Base-by-base conservation (phyloP, 2,329 filamentous ascomycete species). In the Ciborinia camelliae region DNA sequence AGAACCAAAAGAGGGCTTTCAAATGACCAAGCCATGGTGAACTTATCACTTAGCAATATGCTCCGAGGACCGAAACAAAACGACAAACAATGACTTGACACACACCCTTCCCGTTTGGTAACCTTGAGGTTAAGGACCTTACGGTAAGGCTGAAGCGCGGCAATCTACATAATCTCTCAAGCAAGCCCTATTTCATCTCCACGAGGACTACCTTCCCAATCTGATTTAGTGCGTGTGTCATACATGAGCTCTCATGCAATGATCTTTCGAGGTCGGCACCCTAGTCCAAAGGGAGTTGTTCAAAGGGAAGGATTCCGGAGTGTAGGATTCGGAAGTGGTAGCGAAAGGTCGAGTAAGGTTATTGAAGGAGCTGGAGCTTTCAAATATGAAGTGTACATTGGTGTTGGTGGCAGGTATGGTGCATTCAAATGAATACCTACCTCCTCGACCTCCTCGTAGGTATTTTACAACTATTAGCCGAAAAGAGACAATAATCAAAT, bases 91-190 rank as follows among this genome's bases (percentile, higher is more conserved):
- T 8, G 1, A 45, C 3, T 35, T 32, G 39, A 45, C 23, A 32
- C 39, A 45, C 28, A 28, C 54, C 39, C 26, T 45, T 32, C 28
- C 26, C 28, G 26, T 23, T 32, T 43, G 26, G 20, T 32, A 41
- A n/a, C n/a, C n/a, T n/a, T n/a, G n/a, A 53, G 12, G n/a, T 28
- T 51, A 12, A 15, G 8, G n/a, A 37, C 28, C 39, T 47, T 63
- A 32, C 30, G n/a, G 39, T 57, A 63, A 63, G 60, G 60, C 60
- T 63, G 50, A 63, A 62, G 60, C 28, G 50, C 39, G 39, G 28
- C 60, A 55, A 55, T n/a, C n/a, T n/a, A n/a, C n/a, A n/a, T n/a
- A n/a, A n/a, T 55, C 48, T 62, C 50, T 32, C 43, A 37, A 60
- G 45, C 41, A 47, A 55, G 51, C 26, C 60, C 28, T 18, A 4